These are phyloP conservation scores for Emmonsiellopsis sp. DNA, from an alignment of 2,329 filamentous ascomycete species.

Conservation along the genomic window DNA sequence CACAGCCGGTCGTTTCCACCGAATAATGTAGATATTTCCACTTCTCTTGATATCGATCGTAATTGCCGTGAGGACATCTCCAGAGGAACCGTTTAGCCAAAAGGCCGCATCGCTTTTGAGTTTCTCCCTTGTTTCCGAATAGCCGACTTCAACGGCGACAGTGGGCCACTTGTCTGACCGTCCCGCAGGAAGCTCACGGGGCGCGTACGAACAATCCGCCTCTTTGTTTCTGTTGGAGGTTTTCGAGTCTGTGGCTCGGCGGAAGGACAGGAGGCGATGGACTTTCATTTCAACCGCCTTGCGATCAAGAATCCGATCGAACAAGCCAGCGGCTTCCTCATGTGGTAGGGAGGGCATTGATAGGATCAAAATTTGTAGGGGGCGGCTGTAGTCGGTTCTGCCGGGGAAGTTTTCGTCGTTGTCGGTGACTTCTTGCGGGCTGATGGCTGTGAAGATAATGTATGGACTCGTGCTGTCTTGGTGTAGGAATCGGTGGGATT, in stretches of 20 bases:
- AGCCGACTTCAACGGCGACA: conserved; percentile 5
- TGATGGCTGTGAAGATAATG: neutral
- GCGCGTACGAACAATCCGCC: neutral
- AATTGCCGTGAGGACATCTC: neutral
- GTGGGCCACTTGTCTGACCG: neutral
- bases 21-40: conserved; percentile 3
- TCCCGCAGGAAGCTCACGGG: neutral
- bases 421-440: neutral
- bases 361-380: neutral
- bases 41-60: conserved; percentile 6
- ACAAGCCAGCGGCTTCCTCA: neutral
- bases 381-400: neutral
- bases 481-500: neutral
- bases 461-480: neutral
- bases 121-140: neutral
- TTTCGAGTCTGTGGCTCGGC: neutral
- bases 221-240: neutral
- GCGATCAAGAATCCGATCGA: neutral
- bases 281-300: neutral
- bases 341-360: neutral
- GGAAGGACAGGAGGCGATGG: neutral
- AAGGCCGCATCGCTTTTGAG: conserved; percentile 3
- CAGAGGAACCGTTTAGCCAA: conserved; percentile 3
- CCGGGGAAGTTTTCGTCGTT: neutral
- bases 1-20: conserved; percentile 1